Percentiles rank a stretch among this genome's conserved stretches.
These are phyloP conservation scores for Penicillium vulpinum DNA, from an alignment of 2,329 filamentous ascomycete genomes.

Conservation along the genomic window DNA sequence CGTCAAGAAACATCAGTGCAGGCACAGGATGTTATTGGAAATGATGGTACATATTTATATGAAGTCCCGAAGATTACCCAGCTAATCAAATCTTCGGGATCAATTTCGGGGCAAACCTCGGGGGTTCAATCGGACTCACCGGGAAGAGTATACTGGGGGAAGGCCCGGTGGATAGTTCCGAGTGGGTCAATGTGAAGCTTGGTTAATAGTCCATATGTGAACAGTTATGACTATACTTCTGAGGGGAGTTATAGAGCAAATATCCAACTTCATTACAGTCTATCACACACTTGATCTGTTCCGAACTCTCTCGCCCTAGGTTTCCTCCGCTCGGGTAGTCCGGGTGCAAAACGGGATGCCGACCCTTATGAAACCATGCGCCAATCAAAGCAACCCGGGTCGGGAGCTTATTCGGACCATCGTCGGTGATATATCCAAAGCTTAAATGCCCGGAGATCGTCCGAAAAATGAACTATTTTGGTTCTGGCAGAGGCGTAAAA, in stretches of 20 bases:
- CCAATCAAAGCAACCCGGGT: constrained; percentile 15
- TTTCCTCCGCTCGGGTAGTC: not conserved
- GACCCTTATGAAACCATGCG: constrained; percentile 5
- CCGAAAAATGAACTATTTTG: constrained; percentile 13
- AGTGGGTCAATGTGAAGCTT: not conserved
- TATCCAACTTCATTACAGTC: fast-evolving
- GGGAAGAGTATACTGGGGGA: not conserved
- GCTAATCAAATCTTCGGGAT: constrained; percentile 1
- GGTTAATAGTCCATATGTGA: not conserved
- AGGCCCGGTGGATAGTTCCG: not conserved
- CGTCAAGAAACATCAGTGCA: not conserved
- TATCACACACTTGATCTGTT: no score
- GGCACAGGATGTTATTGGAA: constrained; percentile 3
- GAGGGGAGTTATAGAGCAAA: no score
- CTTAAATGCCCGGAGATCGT: not conserved
- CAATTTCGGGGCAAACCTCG: not conserved
- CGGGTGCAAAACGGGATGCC: constrained; percentile 18
- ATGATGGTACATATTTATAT: not conserved
- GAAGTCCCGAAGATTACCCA: not conserved
- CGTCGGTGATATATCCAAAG: constrained; percentile 18
- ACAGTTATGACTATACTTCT: no score
- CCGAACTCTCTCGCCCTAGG: not conserved
- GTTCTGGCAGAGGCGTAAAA: constrained; percentile 9
- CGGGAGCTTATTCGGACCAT: constrained; percentile 21
- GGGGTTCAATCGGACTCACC: not conserved